A percentile compares a stretch with the other conserved stretches of the same genome.
Conservation (phyloP, 768 basidiomycete genomes). For the Chlorophyllum brunneum region DNA sequence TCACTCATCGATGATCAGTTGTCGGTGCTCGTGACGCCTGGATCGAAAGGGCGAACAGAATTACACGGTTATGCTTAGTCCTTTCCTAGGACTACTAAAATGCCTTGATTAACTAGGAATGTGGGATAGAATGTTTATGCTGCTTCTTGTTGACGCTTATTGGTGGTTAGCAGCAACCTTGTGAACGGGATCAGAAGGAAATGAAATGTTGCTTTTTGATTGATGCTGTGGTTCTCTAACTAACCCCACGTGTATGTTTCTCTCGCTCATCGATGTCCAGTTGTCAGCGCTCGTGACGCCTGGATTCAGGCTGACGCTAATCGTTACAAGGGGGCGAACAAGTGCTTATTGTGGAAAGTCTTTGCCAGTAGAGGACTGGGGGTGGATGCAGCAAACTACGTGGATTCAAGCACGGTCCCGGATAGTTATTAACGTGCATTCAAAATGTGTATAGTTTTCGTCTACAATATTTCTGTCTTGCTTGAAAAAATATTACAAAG, state of each 20-base stretch:
- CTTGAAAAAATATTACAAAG: no score
- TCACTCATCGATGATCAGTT: constrained; percentile 12
- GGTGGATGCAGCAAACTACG: constrained; percentile 14
- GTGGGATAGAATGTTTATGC: constrained; percentile 43
- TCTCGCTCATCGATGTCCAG: constrained; percentile 9
- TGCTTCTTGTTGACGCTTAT: constrained; percentile 26
- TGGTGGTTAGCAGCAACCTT: constrained; percentile 34
- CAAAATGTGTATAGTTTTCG: no score
- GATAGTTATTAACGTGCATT: background rate
- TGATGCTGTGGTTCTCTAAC: constrained; percentile 43
- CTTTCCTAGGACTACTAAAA: background rate
- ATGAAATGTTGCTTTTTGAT: constrained; percentile 45
- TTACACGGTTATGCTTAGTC: background rate
- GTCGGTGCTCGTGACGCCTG: constrained; percentile 19
- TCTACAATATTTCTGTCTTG: no score
- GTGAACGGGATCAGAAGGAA: constrained; percentile 33
- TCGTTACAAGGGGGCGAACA: constrained; percentile 22
- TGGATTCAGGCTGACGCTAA: constrained; percentile 22
- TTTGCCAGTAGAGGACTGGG: constrained; percentile 27
- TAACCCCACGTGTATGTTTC: constrained; percentile 40
- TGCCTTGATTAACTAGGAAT: constrained; percentile 23
- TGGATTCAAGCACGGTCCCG: constrained; percentile 1
- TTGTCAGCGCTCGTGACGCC: constrained; percentile 19
- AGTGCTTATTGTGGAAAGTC: constrained; percentile 24
- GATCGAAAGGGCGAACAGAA: constrained; percentile 7